These are phyloP conservation scores for Infundibulicybe gibba DNA, from an alignment of 768 basidiomycete species.

Conservation along the genomic window DNA sequence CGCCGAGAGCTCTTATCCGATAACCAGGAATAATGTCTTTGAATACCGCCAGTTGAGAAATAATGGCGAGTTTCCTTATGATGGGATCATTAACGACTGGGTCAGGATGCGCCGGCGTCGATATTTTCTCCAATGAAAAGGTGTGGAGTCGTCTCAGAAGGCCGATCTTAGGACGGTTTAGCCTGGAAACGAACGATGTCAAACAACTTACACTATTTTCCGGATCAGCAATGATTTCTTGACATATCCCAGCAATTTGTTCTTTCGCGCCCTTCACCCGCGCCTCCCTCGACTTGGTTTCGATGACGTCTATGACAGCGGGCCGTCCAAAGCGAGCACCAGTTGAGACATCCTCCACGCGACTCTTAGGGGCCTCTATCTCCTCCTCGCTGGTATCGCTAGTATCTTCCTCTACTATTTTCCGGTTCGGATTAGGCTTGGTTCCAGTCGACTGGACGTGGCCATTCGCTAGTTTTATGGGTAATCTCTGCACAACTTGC, in stretches of 20 bases:
- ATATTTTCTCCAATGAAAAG: slow-evolving; percentile 78
- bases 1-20: slow-evolving; percentile 88
- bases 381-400: slow-evolving; percentile 13
- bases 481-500: slow-evolving; percentile 58
- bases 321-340: slow-evolving; percentile 87
- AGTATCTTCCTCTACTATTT: slow-evolving; percentile 13
- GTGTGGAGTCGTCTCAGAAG: slow-evolving; percentile 85
- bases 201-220: slow-evolving; percentile 79
- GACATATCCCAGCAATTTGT: slow-evolving; percentile 90
- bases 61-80: slow-evolving; percentile 83
- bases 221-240: slow-evolving; percentile 91
- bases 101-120: slow-evolving; percentile 62
- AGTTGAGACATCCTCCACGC: slow-evolving; percentile 70
- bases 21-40: slow-evolving; percentile 96
- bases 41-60: slow-evolving; percentile 92
- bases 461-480: slow-evolving; percentile 86
- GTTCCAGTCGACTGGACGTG: slow-evolving; percentile 60
- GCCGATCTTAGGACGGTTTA: slow-evolving; percentile 56
- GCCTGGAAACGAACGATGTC: slow-evolving; percentile 1
- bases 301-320: slow-evolving; percentile 70
- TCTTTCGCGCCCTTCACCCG: slow-evolving; percentile 82
- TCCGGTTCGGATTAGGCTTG: slow-evolving; percentile 13
- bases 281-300: slow-evolving; percentile 58
- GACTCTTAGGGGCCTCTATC: slow-evolving; percentile 26
- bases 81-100: slow-evolving; percentile 75